phyloP scores from a whole-genome alignment of 163 green algal genomes.

The Volvox carteri region DNA sequence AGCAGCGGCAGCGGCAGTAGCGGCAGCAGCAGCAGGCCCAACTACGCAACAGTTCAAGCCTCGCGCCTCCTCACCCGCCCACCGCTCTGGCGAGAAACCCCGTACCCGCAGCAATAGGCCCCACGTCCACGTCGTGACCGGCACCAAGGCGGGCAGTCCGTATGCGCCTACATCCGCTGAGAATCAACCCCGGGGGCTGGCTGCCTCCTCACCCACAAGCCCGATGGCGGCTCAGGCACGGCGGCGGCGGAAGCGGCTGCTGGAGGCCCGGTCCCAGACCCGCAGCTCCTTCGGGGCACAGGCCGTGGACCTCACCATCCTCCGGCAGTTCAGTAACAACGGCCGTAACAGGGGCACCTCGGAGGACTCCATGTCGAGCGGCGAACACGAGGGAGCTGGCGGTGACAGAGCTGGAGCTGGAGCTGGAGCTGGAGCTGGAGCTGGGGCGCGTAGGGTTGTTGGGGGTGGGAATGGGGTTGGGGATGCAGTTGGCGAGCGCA shows the following conservation, averaged over 20 bases:
- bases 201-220: constrained; percentile 13
- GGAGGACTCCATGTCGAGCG: neutral
- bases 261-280: neutral
- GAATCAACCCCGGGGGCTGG: no score
- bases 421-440: neutral
- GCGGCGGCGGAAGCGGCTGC: neutral
- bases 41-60: neutral
- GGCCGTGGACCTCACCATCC: neutral
- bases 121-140: neutral
- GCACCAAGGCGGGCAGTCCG: no score
- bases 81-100: neutral
- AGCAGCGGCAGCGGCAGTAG: neutral
- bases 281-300: no score
- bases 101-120: neutral
- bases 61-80: neutral
- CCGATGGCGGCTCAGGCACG: constrained; percentile 4
- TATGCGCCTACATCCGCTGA: no score
- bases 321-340: neutral
- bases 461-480: no score
- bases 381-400: neutral
- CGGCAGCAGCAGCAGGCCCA: neutral
- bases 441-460: no score
- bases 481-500: neutral
- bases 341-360: neutral
- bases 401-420: neutral